Base-by-base conservation (phyloP, 106 monocot genomes). In the Dendrobium nobile region DNA sequence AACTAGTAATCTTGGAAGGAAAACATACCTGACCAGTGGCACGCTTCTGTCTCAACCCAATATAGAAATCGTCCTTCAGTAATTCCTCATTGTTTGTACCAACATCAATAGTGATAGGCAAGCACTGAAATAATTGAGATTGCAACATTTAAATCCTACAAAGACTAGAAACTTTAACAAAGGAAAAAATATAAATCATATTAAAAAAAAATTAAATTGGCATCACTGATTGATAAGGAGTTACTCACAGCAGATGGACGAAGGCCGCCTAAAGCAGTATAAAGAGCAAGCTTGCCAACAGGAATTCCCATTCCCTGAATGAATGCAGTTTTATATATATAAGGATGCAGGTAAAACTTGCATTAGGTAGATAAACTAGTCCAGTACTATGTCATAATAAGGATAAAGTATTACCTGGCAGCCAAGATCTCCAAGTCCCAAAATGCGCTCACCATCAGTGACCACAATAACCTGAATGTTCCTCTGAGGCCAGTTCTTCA, bases 251-350 rank as follows among this genome's bases (percentile, higher is more conserved):
- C 85, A 84, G 98, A 98, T 84, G 98, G 98, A 27, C 98, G 91
- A 8, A 99, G 41, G n/a, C 98, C 98, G n/a, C 98, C 98, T 79
- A 99, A 95, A 15, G 98, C 98, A 75, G 98, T 91, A 72, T 99
- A 99, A 42, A 99, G 86, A 83, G 95, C 56, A 88, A 99, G 92
- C 77, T 99, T 99, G 41, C 98, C 98, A 5, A 99, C 98, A 85
- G 98, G 98, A 78, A 99, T 99, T 72, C 92, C 92, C 92, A 92
- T 92, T 43, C 92, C 92, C 92, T 92, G 65, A 37, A 70, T 67
- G 7, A 81, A 78, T 40, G 2, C 4, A 19, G 10, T 9, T 48
- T 27, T 47, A 28, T 19, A 20, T 19, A 20, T 47, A 37, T 40
- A 9, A 47, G 9, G 5, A 9, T 28, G 19, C 18, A 65, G 20